Percentiles rank a stretch among this genome's conserved stretches.
phyloP scores from a whole-genome alignment of 2,329 filamentous ascomycete genomes.

The Myriangium duriaei region DNA sequence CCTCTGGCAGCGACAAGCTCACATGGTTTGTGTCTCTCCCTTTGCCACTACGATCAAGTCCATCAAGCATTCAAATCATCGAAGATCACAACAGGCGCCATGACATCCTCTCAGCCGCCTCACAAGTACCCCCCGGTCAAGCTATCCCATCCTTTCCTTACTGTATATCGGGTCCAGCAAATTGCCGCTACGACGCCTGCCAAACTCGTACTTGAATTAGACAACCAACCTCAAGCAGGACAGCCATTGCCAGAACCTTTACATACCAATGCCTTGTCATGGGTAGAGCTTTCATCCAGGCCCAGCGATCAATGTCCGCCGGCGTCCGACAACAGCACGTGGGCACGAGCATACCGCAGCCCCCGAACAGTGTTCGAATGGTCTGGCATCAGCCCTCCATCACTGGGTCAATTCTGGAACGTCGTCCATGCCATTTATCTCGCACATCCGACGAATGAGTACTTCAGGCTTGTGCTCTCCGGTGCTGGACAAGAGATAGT shows the following conservation, averaged over 20 bases:
- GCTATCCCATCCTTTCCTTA: slow-evolving; percentile 36
- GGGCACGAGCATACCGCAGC: slow-evolving; percentile 34
- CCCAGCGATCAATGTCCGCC: slow-evolving; percentile 17
- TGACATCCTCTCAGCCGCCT: no score
- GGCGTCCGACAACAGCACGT: slow-evolving; percentile 21
- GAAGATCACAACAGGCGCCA: no score
- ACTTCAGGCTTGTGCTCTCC: slow-evolving; percentile 30
- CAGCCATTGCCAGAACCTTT: slow-evolving; percentile 25
- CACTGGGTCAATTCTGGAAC: slow-evolving; percentile 36
- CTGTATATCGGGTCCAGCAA: slow-evolving; percentile 28
- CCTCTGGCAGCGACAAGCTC: no score
- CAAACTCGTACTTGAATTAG: slow-evolving; percentile 23
- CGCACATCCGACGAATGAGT: slow-evolving; percentile 31
- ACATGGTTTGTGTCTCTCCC: no score
- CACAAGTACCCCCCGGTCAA: slow-evolving; percentile 32
- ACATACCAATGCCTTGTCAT: slow-evolving; percentile 27
- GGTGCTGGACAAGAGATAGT: slow-evolving; percentile 27
- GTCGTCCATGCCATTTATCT: slow-evolving; percentile 34
- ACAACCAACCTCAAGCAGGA: slow-evolving; percentile 23
- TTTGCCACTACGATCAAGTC: no score
- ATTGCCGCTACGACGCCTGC: slow-evolving; percentile 19
- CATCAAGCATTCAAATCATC: no score
- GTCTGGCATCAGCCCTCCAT: slow-evolving; percentile 25
- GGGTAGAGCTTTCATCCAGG: slow-evolving; percentile 24
- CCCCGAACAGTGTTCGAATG: slow-evolving; percentile 32